Conservation (phyloP, 2,329 filamentous ascomycete species). For the Penicillium sp. region DNA sequence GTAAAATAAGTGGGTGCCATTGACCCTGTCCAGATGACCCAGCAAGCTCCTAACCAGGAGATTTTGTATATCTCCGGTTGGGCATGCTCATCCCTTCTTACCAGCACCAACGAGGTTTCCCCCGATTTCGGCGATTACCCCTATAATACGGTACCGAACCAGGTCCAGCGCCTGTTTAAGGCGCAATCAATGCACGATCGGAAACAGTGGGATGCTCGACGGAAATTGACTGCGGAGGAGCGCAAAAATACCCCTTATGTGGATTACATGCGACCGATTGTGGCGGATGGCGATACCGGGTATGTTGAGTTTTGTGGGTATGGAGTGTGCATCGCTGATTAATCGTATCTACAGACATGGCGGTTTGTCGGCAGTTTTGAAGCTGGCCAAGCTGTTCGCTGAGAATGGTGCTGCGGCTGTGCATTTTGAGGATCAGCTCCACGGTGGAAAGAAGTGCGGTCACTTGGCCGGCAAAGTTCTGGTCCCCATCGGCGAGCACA, state of each 20-base stretch:
- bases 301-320: constrained; percentile 25
- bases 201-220: constrained; percentile 85
- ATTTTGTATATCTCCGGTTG: constrained; percentile 95
- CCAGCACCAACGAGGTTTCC: constrained; percentile 93
- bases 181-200: constrained; percentile 96
- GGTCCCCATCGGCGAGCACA: constrained; percentile 91
- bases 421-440: constrained; percentile 96
- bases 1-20: constrained; percentile 82
- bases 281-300: constrained; percentile 94
- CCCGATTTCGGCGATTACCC: constrained; percentile 98
- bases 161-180: constrained; percentile 94
- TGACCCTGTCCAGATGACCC: constrained; percentile 99
- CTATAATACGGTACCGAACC: constrained; percentile 98
- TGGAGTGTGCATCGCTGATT: constrained; percentile 3
- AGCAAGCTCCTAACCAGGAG: constrained; percentile 94
- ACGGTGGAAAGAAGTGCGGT: constrained; percentile 97
- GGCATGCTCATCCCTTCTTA: constrained; percentile 93
- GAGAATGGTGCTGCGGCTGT: constrained; percentile 96
- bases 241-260: constrained; percentile 76
- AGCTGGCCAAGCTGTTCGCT: constrained; percentile 95
- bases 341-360: constrained; percentile 64
- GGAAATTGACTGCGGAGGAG: constrained; percentile 73
- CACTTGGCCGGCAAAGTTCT: constrained; percentile 95
- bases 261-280: constrained; percentile 91
- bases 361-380: constrained; percentile 87